phyloP scores from a whole-genome alignment of 2,329 filamentous ascomycete genomes.

The Metarhizium sp. region DNA sequence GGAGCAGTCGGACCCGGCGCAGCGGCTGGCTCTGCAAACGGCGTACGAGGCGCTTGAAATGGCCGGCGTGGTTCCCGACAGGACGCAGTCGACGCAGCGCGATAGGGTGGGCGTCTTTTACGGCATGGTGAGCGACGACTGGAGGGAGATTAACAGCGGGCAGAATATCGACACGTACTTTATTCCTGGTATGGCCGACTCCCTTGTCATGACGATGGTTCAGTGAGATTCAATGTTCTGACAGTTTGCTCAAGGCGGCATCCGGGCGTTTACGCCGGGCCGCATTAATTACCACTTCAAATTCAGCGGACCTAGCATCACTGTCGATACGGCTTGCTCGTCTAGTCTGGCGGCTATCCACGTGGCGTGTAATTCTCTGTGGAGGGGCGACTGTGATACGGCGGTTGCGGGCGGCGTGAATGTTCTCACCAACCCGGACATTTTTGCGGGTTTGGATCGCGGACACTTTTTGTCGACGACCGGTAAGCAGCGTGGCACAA shows the following conservation, averaged over 20 bases:
- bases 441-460: conserved; percentile 64
- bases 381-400: conserved; percentile 66
- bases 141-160: not conserved
- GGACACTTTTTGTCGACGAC: conserved; percentile 48
- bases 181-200: conserved; percentile 32
- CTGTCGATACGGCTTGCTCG: conserved; percentile 68
- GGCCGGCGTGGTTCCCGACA: not conserved
- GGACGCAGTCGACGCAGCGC: not conserved
- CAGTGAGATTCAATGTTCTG: no score
- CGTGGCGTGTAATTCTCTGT: conserved; percentile 58
- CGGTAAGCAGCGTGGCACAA: no score
- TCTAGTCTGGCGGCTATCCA: conserved; percentile 65
- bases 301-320: conserved; percentile 63
- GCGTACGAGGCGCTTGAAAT: conserved; percentile 1
- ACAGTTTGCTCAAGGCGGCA: not conserved
- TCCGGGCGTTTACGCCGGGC: conserved; percentile 41
- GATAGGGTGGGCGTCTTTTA: not conserved
- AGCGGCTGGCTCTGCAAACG: not conserved
- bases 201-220: no score
- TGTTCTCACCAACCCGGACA: conserved; percentile 70
- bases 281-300: conserved; percentile 70
- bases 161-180: conserved; percentile 2
- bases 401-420: conserved; percentile 72
- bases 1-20: conserved; percentile 41
- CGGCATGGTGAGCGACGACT: conserved; percentile 4